These are phyloP conservation scores for Plenodomus biglobosus DNA, from an alignment of 2,329 filamentous ascomycete species.

Conservation along the genomic window DNA sequence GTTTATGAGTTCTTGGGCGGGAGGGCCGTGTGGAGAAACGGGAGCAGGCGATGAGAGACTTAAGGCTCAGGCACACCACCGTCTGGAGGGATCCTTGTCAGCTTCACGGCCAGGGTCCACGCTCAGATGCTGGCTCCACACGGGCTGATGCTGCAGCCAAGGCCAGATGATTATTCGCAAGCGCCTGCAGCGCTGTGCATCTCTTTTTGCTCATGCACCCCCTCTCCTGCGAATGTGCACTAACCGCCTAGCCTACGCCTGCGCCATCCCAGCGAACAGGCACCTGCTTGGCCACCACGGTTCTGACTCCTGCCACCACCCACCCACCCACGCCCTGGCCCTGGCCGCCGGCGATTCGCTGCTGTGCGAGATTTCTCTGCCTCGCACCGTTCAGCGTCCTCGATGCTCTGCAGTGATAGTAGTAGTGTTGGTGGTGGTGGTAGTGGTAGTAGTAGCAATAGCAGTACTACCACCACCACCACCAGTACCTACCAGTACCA, in stretches of 20 bases:
- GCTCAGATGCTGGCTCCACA: conserved; percentile 21
- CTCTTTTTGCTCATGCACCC: conserved; percentile 22
- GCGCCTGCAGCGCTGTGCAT: conserved; percentile 19
- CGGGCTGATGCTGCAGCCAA: conserved; percentile 19
- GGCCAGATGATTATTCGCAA: conserved; percentile 8
- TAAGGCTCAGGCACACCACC: conserved; percentile 33
- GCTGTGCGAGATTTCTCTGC: conserved; percentile 1
- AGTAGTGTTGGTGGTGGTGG: no score
- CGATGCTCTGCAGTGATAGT: background rate
- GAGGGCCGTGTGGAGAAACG: conserved; percentile 30
- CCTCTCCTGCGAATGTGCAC: conserved; percentile 16
- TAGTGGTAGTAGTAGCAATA: conserved; percentile 1
- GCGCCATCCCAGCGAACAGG: conserved; percentile 22
- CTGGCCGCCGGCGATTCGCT: no score
- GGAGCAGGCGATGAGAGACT: conserved; percentile 32
- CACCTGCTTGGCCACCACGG: background rate
- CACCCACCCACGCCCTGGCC: background rate
- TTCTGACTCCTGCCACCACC: conserved; percentile 14
- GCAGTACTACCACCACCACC: conserved; percentile 5
- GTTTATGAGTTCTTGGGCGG: conserved; percentile 20
- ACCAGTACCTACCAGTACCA: conserved; percentile 1
- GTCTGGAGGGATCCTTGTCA: conserved; percentile 5
- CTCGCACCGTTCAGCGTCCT: background rate
- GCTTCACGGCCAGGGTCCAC: conserved; percentile 20
- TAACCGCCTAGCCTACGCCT: conserved; percentile 14